Percentiles rank a stretch among this genome's conserved stretches.
Conservation (phyloP, 2,329 filamentous ascomycete species). For the Apiospora kogelbergensis region DNA sequence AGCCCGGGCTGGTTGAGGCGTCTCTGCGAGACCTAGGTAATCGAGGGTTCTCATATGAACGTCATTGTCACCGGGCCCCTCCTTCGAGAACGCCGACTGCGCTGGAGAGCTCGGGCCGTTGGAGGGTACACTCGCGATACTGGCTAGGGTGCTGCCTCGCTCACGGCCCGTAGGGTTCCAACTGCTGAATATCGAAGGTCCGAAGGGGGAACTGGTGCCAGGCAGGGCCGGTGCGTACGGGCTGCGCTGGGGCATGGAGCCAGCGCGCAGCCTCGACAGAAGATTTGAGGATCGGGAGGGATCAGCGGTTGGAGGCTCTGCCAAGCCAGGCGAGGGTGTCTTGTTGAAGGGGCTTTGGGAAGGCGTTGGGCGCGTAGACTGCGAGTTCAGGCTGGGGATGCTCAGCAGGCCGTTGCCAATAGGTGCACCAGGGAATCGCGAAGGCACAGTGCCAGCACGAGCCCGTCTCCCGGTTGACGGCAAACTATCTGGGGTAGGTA, state of each 20-base stretch:
- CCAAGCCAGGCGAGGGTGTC: slow-evolving; percentile 58
- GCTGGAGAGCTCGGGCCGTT: slow-evolving; percentile 87
- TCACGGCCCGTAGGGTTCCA: slow-evolving; percentile 77
- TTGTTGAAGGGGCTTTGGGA: slow-evolving; percentile 86
- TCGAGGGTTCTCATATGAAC: slow-evolving; percentile 88
- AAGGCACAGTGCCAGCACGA: slow-evolving; percentile 93
- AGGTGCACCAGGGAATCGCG: slow-evolving; percentile 80
- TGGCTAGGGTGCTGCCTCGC: slow-evolving; percentile 79
- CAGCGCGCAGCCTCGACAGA: slow-evolving; percentile 82
- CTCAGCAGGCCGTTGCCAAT: slow-evolving; percentile 59
- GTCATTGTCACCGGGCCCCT: slow-evolving; percentile 82
- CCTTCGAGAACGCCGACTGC: slow-evolving; percentile 81
- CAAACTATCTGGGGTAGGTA: slow-evolving; percentile 64
- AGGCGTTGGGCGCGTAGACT: slow-evolving; percentile 81
- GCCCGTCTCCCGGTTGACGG: slow-evolving; percentile 71
- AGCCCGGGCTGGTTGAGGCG: slow-evolving; percentile 76
- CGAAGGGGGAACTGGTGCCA: slow-evolving; percentile 68
- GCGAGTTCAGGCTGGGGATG: slow-evolving; percentile 62
- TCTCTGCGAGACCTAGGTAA: slow-evolving; percentile 92
- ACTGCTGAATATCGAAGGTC: slow-evolving; percentile 84
- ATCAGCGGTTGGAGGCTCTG: slow-evolving; percentile 50
- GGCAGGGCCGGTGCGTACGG: slow-evolving; percentile 60
- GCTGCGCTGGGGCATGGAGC: slow-evolving; percentile 89
- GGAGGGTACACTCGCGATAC: slow-evolving; percentile 82
- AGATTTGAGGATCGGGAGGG: slow-evolving; percentile 65